Base-by-base conservation (phyloP, 257 asterid genomes). In the Penstemon davidsonii region DNA sequence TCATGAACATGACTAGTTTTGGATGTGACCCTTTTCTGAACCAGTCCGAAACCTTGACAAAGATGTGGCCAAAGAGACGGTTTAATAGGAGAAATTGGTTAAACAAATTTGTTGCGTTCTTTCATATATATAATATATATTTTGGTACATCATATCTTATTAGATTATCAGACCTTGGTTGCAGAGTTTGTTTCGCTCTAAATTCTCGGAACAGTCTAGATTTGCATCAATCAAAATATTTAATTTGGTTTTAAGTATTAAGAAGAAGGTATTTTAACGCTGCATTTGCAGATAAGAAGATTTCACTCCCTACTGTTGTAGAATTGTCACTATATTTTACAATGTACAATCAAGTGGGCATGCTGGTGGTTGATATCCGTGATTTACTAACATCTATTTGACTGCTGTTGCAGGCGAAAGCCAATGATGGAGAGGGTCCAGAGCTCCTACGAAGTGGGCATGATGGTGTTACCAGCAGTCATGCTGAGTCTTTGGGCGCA, bases 361-460 rank as follows among this genome's bases (percentile, higher is more conserved):
- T 38, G 64, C 70, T 58, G 67, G 54, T 70, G 41, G 64, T 60
- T 74, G 53, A 42, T 54, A n/a, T 62, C 12, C 62, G 50, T 58
- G 43, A 67, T 55, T 57, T 73, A 38, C 69, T 47, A 38, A 52
- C 61, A 55, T 25, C 11, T 25, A 64, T 53, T 46, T 10, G 37
- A 5, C 46, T 11, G 59, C 46, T 67, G 62, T 71, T 74, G 66
- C 87, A 93, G 99, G 87, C 96, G 80, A 93, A 90, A 73, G 73
- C 91, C 81, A 93, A 93, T 73, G 96, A 88, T 65, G 99, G 99
- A 44, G 90, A 90, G 71, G 99, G 99, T 58, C 97, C 99, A 12
- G 96, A 88, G 76, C 96, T 93, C 80, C 84, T 93, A 42, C 85
- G 87, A 70, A 83, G 79, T 84, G 83, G 75, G 67, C 84, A 82